phyloP scores from a whole-genome alignment of 1,284 basidiomycete species.

The Heterobasidion occidentale region DNA sequence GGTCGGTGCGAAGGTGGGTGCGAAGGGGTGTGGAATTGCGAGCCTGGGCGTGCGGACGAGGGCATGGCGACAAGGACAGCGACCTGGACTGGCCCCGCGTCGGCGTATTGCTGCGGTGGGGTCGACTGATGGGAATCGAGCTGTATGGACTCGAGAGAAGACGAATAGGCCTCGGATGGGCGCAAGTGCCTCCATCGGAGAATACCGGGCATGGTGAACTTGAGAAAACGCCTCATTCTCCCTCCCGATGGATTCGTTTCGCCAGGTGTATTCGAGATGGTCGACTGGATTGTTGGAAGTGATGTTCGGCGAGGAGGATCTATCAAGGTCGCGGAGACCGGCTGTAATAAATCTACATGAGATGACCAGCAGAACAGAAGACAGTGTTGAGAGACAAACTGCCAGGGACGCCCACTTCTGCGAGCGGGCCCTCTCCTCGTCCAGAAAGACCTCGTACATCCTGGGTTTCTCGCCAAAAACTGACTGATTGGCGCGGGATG shows the following conservation, averaged over 20 bases:
- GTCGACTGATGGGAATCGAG: not conserved
- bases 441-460: not conserved
- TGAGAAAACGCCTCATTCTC: not conserved
- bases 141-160: not conserved
- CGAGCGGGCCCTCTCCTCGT: not conserved
- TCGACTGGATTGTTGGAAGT: not conserved
- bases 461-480: not conserved
- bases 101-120: not conserved
- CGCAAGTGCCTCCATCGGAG: not conserved
- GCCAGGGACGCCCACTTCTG: not conserved
- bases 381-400: not conserved
- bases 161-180: not conserved
- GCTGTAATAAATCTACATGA: not conserved
- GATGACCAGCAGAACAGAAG: not conserved
- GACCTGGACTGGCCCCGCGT: not conserved
- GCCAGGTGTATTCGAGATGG: not conserved
- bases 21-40: not conserved
- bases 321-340: not conserved
- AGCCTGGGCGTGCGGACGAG: not conserved
- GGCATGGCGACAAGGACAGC: constrained; percentile 6
- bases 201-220: not conserved
- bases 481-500: not conserved
- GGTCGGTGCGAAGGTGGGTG: not conserved
- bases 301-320: no score
- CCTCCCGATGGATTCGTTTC: not conserved